Conservation (phyloP, 768 basidiomycete species). For the Psilocybe cubensis region DNA sequence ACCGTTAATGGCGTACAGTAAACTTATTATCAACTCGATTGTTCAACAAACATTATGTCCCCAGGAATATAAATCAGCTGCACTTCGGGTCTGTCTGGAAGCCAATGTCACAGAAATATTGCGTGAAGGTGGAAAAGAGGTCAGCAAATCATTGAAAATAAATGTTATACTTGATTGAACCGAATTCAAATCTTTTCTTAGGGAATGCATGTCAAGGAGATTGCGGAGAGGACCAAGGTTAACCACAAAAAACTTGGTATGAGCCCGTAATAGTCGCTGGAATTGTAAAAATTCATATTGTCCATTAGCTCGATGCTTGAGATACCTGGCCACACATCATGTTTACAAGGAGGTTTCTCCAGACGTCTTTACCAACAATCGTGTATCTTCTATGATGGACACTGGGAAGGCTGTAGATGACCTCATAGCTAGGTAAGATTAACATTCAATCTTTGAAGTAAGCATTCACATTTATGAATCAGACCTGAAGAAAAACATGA, state of each 20-base stretch:
- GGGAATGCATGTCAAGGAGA: slow-evolving; percentile 42
- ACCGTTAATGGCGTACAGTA: not conserved
- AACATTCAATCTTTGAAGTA: not conserved
- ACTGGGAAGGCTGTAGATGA: slow-evolving; percentile 24
- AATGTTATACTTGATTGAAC: not conserved
- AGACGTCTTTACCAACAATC: slow-evolving; percentile 39
- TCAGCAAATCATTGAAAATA: slow-evolving; percentile 2
- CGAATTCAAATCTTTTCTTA: slow-evolving; percentile 2
- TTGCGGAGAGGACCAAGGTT: slow-evolving; percentile 24
- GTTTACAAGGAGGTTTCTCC: slow-evolving; percentile 39
- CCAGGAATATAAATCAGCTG: slow-evolving; percentile 27
- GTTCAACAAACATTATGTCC: not conserved
- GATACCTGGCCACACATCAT: slow-evolving; percentile 25
- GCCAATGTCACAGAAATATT: slow-evolving; percentile 26
- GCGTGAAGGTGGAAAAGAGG: slow-evolving; percentile 34
- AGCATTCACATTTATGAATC: not conserved
- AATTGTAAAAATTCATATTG: no score
- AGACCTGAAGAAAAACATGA: slow-evolving; percentile 32
- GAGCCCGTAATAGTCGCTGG: no score
- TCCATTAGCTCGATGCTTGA: no score
- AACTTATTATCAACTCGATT: slow-evolving; percentile 7
- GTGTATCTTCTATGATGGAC: slow-evolving; percentile 34
- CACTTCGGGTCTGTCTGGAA: slow-evolving; percentile 26
- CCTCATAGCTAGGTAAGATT: no score
- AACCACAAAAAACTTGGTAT: no score